Conservation (phyloP, 495 filamentous ascomycete genomes). For the Rhypophila decipiens region DNA sequence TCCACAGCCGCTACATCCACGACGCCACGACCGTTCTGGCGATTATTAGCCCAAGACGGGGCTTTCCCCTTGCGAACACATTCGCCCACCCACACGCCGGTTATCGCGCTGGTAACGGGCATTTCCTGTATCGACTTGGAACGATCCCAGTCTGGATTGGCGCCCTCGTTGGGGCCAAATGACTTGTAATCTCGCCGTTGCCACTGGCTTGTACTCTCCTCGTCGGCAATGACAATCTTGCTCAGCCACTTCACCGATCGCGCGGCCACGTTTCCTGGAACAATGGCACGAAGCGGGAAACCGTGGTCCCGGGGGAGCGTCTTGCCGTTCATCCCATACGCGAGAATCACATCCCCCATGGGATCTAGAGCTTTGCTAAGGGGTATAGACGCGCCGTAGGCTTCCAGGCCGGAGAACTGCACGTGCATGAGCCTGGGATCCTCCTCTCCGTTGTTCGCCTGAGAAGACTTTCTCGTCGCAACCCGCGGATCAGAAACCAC, state of each 20-base stretch:
- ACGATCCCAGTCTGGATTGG: slow-evolving; percentile 49
- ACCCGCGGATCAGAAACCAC: slow-evolving; percentile 10
- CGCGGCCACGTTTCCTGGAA: slow-evolving; percentile 56
- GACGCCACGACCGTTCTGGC: background rate
- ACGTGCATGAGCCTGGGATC: slow-evolving; percentile 42
- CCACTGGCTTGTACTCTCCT: slow-evolving; percentile 54
- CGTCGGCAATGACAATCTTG: slow-evolving; percentile 50
- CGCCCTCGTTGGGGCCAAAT: slow-evolving; percentile 50
- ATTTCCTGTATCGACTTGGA: slow-evolving; percentile 53
- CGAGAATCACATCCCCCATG: slow-evolving; percentile 53
- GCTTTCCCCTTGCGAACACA: slow-evolving; percentile 54
- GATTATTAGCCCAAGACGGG: slow-evolving; percentile 6
- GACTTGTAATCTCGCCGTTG: slow-evolving; percentile 59
- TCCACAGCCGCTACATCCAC: slow-evolving; percentile 14
- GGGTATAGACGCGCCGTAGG: slow-evolving; percentile 56
- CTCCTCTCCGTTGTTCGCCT: background rate
- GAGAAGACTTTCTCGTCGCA: background rate
- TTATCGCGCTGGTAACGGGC: slow-evolving; percentile 52
- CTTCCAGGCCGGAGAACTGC: slow-evolving; percentile 53
- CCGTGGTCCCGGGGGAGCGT: slow-evolving; percentile 53
- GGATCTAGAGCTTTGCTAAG: slow-evolving; percentile 48
- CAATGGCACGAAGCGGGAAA: slow-evolving; percentile 52
- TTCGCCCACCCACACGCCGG: slow-evolving; percentile 31
- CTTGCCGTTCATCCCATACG: slow-evolving; percentile 54
- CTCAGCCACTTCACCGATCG: slow-evolving; percentile 62